These are phyloP conservation scores for Spergularia azorica DNA, from an alignment of 179 eudicot genomes.

Conservation along the genomic window DNA sequence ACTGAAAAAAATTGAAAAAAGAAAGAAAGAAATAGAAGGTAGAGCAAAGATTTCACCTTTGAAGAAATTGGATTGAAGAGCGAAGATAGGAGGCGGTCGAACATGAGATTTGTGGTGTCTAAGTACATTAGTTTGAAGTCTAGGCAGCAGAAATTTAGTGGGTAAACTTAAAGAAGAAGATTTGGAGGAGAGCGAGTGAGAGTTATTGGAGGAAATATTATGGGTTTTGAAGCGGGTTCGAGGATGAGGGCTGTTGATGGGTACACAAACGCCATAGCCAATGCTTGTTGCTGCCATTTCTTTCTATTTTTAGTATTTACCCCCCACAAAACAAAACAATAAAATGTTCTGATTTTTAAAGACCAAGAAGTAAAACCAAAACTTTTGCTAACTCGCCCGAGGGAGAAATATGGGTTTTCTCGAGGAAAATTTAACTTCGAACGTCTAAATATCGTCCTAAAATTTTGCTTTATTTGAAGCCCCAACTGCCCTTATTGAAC, in stretches of 20 bases:
- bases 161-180: constrained; percentile 32
- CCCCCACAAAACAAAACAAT: neutral
- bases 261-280: constrained; percentile 6
- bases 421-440: too few relatives aligned
- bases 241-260: neutral
- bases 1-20: neutral
- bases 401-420: too few relatives aligned
- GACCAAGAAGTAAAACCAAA: too few relatives aligned
- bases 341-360: too few relatives aligned
- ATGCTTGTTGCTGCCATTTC: constrained; percentile 27
- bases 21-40: neutral
- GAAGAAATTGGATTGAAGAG: constrained; percentile 64
- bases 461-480: too few relatives aligned
- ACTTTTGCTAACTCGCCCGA: too few relatives aligned
- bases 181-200: constrained; percentile 41
- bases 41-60: constrained; percentile 41
- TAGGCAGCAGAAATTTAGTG: constrained; percentile 27
- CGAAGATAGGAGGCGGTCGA: constrained; percentile 31
- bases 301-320: neutral
- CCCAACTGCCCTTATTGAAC: too few relatives aligned
- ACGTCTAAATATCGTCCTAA: too few relatives aligned
- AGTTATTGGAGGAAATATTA: constrained; percentile 19
- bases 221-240: constrained; percentile 16
- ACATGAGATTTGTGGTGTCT: constrained; percentile 26
- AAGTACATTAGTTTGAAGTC: constrained; percentile 31